Conservation (phyloP, 306 rosid species). For the Cucumis hystrix region DNA sequence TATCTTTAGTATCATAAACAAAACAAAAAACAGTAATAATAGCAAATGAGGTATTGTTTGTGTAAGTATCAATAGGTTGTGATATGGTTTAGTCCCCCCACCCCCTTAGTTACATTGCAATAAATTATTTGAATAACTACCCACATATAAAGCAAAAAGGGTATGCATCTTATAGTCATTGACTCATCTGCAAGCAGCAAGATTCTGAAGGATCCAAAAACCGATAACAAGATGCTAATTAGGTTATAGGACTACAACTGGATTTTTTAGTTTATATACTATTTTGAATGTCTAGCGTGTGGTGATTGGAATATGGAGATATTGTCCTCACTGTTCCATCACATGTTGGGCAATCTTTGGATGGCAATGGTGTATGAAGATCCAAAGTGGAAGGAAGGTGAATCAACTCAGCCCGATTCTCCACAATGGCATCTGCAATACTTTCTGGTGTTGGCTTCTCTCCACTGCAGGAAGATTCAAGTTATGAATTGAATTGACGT, state of each 20-base stretch:
- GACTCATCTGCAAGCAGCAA: not conserved
- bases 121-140: not conserved
- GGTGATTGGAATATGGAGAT: slow-evolving; percentile 1
- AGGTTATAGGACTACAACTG: not conserved
- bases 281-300: not conserved
- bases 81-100: not conserved
- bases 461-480: slow-evolving; percentile 44
- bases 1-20: not conserved
- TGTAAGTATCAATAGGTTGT: not conserved
- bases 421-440: slow-evolving; percentile 74
- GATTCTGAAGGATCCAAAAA: not conserved
- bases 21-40: not conserved
- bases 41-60: not conserved
- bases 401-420: slow-evolving; percentile 74
- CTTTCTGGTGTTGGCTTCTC: slow-evolving; percentile 81
- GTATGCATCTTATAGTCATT: not conserved
- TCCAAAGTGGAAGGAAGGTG: slow-evolving; percentile 75
- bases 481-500: not conserved
- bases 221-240: not conserved
- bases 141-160: not conserved
- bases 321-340: slow-evolving; percentile 76
- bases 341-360: slow-evolving; percentile 85
- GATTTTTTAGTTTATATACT: not conserved
- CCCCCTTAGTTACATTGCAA: not conserved
- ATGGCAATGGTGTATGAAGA: slow-evolving; percentile 55